These are phyloP conservation scores for Pythium guiyangense DNA, from an alignment of 352 stramenopile genomes.

Conservation along the genomic window DNA sequence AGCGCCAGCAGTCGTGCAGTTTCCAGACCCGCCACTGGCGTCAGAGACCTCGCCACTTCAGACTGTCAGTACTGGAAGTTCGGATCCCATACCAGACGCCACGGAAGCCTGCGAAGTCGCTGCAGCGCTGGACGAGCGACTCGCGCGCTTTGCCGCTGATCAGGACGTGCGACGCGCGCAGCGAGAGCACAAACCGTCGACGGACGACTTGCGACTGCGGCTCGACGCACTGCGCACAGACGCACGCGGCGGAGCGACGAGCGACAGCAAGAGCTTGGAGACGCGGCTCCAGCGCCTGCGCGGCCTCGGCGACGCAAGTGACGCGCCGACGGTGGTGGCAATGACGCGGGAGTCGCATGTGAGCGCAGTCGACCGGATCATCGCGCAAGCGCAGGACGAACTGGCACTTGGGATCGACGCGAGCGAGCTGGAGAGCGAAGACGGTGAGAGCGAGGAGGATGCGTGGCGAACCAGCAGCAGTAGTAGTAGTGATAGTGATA, in stretches of 20 bases:
- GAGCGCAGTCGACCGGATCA: too few species aligned
- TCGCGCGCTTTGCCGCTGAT: conserved; percentile 33
- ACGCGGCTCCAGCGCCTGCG: conserved; percentile 39
- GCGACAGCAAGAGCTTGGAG: conserved; percentile 19
- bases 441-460: too few species aligned
- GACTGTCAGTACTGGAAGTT: background rate
- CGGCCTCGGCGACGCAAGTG: conserved; percentile 5
- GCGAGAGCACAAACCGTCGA: conserved; percentile 8
- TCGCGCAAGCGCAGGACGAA: conserved; percentile 59
- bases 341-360: conserved; percentile 1
- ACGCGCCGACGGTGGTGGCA: background rate
- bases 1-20: background rate
- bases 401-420: conserved; percentile 36
- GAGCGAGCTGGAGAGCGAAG: background rate
- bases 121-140: conserved; percentile 20
- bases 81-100: background rate
- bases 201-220: conserved; percentile 26
- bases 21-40: conserved; percentile 1
- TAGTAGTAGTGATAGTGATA: too few species aligned
- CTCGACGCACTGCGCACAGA: conserved; percentile 40
- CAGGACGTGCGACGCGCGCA: conserved; percentile 11
- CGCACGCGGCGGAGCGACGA: background rate
- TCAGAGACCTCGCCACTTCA: background rate
- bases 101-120: background rate
- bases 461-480: too few species aligned